Percentiles rank a stretch among this genome's conserved stretches.
Evolutionary conservation across 257 asterid genomes (phyloP).

Genomic region (Solanum chiquidenum): DNA sequence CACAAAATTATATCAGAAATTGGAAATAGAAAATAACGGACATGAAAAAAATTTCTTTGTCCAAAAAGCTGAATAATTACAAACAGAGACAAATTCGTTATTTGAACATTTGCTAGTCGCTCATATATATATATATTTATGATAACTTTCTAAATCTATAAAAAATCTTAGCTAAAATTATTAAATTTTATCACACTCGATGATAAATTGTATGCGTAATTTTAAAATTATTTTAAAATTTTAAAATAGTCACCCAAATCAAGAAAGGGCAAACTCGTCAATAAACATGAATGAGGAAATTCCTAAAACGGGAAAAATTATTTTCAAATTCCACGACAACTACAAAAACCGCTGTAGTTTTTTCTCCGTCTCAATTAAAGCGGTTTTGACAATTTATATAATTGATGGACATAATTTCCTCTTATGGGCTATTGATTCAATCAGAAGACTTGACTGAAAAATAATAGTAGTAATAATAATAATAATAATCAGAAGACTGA

Average conservation of each 20-base stretch:
- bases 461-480: too few species aligned
- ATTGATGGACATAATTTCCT: constrained; percentile 15
- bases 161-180: too few species aligned
- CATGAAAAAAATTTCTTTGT: background rate
- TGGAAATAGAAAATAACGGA: background rate
- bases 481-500: background rate
- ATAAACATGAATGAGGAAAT: background rate
- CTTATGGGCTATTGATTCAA: constrained; percentile 5
- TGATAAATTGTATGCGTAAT: too few species aligned
- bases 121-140: too few species aligned
- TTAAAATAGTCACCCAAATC: background rate
- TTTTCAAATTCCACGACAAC: background rate
- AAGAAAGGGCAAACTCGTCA: constrained; percentile 17
- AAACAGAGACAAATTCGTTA: too few species aligned
- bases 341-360: background rate
- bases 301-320: constrained; percentile 11
- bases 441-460: background rate
- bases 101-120: too few species aligned
- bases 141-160: too few species aligned
- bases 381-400: background rate
- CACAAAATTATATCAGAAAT: too few species aligned
- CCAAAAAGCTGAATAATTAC: too few species aligned
- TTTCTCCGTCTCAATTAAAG: background rate
- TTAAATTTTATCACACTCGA: too few species aligned
- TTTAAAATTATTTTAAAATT: too few species aligned